These are phyloP conservation scores for Halophytophthora polymorphica DNA, from an alignment of 352 stramenopile species.

Conservation along the genomic window DNA sequence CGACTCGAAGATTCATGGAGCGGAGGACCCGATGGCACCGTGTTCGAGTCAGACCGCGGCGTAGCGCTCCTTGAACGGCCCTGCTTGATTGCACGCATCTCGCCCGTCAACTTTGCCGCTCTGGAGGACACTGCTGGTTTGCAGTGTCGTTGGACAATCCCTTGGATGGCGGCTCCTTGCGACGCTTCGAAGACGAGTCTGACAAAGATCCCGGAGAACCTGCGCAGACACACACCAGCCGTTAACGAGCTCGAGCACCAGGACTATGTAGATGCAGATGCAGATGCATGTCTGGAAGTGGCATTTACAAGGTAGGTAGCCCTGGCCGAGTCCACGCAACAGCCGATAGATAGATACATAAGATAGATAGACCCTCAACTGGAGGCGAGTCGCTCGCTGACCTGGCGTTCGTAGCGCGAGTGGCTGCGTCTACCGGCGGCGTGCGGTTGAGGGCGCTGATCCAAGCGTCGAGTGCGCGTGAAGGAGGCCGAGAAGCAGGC, in stretches of 20 bases:
- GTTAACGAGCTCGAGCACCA: too few species aligned
- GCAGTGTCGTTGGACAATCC: not conserved
- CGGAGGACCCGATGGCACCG: not conserved
- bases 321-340: too few species aligned
- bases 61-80: not conserved
- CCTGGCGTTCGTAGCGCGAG: not conserved
- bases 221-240: too few species aligned
- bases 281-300: too few species aligned
- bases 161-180: not conserved
- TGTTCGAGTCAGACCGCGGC: constrained; percentile 3
- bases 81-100: too few species aligned
- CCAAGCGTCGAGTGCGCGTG: constrained; percentile 7
- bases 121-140: too few species aligned
- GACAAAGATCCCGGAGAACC: not conserved
- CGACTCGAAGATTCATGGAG: constrained; percentile 5
- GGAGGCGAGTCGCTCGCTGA: not conserved
- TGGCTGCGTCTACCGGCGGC: too few species aligned
- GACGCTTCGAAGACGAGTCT: constrained; percentile 4
- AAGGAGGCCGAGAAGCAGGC: constrained; percentile 9
- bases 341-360: constrained; percentile 34
- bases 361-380: constrained; percentile 27
- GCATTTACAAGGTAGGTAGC: too few species aligned
- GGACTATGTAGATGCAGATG: too few species aligned
- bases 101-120: too few species aligned
- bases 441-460: constrained; percentile 8